These are phyloP conservation scores for Pichia sorboxylosa DNA, from an alignment of 1,139 yeast genomes.

Conservation along the genomic window DNA sequence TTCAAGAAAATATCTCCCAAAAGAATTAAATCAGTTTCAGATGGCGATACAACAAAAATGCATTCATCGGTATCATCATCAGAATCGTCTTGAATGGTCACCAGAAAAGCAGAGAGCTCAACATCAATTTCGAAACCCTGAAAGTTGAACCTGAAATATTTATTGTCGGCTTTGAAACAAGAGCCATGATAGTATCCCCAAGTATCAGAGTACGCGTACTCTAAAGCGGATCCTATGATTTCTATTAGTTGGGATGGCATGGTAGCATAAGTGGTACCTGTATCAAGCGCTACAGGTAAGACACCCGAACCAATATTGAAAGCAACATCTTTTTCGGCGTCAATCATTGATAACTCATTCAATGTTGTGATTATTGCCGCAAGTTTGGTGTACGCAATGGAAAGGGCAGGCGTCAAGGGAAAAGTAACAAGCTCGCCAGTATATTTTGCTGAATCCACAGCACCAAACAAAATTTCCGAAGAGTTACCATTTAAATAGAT, in stretches of 20 bases:
- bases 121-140: conserved; percentile 40
- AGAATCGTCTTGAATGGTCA: conserved; percentile 4
- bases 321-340: conserved; percentile 8
- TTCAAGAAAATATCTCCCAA: conserved; percentile 70
- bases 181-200: conserved; percentile 24
- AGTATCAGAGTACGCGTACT: conserved; percentile 26
- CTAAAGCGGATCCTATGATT: conserved; percentile 28
- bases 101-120: conserved; percentile 31
- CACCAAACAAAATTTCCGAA: conserved; percentile 47
- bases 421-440: conserved; percentile 34
- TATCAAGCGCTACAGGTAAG: conserved; percentile 45
- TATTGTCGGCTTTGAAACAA: conserved; percentile 22
- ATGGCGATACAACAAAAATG: conserved; percentile 14
- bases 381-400: conserved; percentile 17
- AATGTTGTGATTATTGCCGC: conserved; percentile 20
- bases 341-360: conserved; percentile 16
- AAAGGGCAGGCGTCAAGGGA: conserved; percentile 30
- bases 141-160: conserved; percentile 33
- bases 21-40: conserved; percentile 24
- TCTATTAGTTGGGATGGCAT: conserved; percentile 34
- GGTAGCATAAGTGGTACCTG: conserved; percentile 55
- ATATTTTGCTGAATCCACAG: conserved; percentile 43
- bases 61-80: conserved; percentile 3
- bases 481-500: conserved; percentile 35
- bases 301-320: conserved; percentile 27